phyloP scores from a whole-genome alignment of 495 filamentous ascomycete genomes.

The Cairneyella variabilis region DNA sequence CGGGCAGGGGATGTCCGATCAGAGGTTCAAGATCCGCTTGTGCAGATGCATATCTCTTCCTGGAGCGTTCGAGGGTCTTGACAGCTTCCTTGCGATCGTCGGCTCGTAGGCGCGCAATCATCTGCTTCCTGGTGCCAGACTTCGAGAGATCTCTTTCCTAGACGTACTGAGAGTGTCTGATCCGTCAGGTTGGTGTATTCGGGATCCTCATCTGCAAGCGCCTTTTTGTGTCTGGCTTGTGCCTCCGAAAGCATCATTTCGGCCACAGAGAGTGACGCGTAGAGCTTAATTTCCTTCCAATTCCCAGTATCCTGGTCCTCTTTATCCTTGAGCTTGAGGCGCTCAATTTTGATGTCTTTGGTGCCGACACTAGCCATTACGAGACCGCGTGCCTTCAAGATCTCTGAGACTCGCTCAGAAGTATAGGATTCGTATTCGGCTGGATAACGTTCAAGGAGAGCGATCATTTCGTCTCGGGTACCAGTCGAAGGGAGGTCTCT shows the following conservation, averaged over 20 bases:
- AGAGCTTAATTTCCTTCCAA: background rate
- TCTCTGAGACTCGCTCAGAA: background rate
- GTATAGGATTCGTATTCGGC: background rate
- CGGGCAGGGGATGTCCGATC: constrained; percentile 1
- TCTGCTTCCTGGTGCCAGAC: background rate
- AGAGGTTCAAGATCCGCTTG: background rate
- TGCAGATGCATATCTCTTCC: background rate
- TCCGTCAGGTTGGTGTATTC: background rate
- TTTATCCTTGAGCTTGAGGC: constrained; percentile 5
- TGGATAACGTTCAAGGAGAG: constrained; percentile 2
- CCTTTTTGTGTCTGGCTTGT: background rate
- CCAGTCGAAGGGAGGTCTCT: background rate
- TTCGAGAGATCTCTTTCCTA: background rate
- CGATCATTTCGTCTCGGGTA: constrained; percentile 9
- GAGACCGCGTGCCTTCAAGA: background rate
- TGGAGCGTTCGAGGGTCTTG: background rate
- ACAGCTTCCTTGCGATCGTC: background rate
- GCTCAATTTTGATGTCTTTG: constrained; percentile 6
- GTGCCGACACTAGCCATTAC: background rate
- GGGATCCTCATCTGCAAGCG: background rate
- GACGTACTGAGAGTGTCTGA: background rate
- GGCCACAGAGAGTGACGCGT: background rate
- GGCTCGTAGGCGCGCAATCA: background rate
- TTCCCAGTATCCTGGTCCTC: constrained; percentile 6
- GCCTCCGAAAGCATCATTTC: background rate